Conservation (phyloP, 140 eudicot species). For the Ambrosia hybrid region DNA sequence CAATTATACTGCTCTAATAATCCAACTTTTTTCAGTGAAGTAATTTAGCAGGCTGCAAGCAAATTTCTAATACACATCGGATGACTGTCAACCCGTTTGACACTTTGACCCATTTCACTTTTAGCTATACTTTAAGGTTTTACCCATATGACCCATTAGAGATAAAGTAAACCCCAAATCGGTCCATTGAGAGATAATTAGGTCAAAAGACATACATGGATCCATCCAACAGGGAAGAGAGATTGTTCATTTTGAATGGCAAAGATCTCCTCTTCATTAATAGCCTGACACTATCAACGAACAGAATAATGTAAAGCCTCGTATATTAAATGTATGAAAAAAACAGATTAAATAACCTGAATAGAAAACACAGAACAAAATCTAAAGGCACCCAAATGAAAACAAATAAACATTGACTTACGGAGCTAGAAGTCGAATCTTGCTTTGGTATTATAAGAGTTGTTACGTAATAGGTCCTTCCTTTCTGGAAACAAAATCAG, state of each 20-base stretch:
- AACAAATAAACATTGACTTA: conserved; percentile 33
- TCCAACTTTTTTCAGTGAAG: background rate
- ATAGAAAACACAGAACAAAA: conserved; percentile 1
- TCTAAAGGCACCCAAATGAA: background rate
- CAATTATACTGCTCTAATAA: background rate
- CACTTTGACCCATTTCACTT: background rate
- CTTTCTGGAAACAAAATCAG: conserved; percentile 43
- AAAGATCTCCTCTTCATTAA: conserved; percentile 65
- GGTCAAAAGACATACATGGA: conserved; percentile 53
- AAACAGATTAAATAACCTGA: background rate
- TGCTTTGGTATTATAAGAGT: conserved; percentile 69
- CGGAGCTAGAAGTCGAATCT: conserved; percentile 66
- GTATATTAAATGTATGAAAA: conserved; percentile 1
- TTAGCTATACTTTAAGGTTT: background rate
- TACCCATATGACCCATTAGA: background rate
- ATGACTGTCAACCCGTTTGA: background rate
- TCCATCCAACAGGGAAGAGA: conserved; percentile 72
- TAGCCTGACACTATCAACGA: conserved; percentile 62
- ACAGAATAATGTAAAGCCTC: conserved; percentile 20
- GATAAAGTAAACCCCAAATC: background rate
- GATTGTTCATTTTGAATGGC: conserved; percentile 63
- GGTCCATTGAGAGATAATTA: background rate
- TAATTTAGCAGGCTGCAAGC: background rate
- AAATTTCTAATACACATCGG: background rate
- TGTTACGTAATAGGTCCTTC: conserved; percentile 54